Evolutionary conservation across 192 early-diverging fungal genomes (phyloP), one percentile per base, ranked within the genome.

Genomic region (Coemansia sp.): DNA sequence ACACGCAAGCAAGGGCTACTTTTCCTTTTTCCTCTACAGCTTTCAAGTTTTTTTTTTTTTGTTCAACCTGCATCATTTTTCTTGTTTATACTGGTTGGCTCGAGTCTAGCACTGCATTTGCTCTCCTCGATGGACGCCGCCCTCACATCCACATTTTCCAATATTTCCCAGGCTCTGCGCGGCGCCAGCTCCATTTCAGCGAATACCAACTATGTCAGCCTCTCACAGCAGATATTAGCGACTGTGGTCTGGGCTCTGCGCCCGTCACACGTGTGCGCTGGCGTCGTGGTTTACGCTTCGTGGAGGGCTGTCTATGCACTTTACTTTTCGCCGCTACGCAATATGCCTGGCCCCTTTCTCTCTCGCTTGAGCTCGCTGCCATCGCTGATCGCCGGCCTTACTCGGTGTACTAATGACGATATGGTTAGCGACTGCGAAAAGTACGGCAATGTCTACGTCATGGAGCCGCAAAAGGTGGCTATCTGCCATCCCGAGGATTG

Each of bases 401-500:
- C 62, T 0, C 31, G 71, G 23, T 55, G 62, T 35, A 65, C 67
- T 6, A 66, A 70, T 56, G 73, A 80, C 55, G 68, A 68, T 25
- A 65, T 74, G 68, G 41, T 75, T 1, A 6, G 55, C 7, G 62
- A 59, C 34, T 67, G 60, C 43, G 23, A 56, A 12, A 14, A 14
- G 59, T 69, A 72, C 62, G 78, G 78, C 38, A 57, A 47, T 18
- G 37, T 80, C 18, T 80, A 60, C 31, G 35, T 67, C 5, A 72
- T 72, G 58, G 78, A 66, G 48, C 69, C 72, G 9, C 42, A 39
- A 20, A 72, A 68, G 35, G 78, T 80, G 4, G 62, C 62, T 0
- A 55, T 80, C 28, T 71, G 78, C 50, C 38, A 80, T 31, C 73
- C 73, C 3, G 65, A 66, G 6, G 76, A 79, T 61, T 73, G 68